Conservation (phyloP, 2,329 filamentous ascomycete species). For the Periconia sp. region DNA sequence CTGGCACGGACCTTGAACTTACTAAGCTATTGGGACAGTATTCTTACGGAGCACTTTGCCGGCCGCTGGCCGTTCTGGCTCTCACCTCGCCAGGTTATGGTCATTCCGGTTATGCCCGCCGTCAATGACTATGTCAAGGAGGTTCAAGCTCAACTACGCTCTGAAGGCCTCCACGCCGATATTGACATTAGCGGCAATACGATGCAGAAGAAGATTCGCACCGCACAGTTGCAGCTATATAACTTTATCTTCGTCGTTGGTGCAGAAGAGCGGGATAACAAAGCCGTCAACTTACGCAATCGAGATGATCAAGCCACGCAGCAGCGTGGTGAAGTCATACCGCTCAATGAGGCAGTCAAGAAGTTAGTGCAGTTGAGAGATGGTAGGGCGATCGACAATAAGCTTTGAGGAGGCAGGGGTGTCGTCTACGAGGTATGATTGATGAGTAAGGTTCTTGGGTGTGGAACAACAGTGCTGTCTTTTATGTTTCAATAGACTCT, state of each 20-base stretch:
- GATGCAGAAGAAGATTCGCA: slow-evolving; percentile 88
- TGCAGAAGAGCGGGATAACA: slow-evolving; percentile 64
- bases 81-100: slow-evolving; percentile 79
- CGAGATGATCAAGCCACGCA: slow-evolving; percentile 68
- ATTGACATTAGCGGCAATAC: slow-evolving; percentile 77
- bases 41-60: slow-evolving; percentile 82
- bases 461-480: too few relatives aligned
- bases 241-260: slow-evolving; percentile 81
- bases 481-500: too few relatives aligned
- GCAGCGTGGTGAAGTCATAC: slow-evolving; percentile 66
- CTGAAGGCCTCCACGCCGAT: slow-evolving; percentile 72
- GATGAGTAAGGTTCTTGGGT: too few relatives aligned
- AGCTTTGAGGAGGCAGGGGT: slow-evolving; percentile 14
- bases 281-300: slow-evolving; percentile 69
- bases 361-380: slow-evolving; percentile 58
- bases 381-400: slow-evolving; percentile 47
- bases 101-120: slow-evolving; percentile 77
- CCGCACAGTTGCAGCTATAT: slow-evolving; percentile 79
- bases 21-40: slow-evolving; percentile 46
- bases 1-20: not conserved
- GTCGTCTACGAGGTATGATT: not conserved
- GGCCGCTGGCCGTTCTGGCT: slow-evolving; percentile 93
- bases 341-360: slow-evolving; percentile 63
- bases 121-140: slow-evolving; percentile 76
- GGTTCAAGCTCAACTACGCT: slow-evolving; percentile 71